phyloP scores from a whole-genome alignment of 306 rosid species.

The Pueraria montana region DNA sequence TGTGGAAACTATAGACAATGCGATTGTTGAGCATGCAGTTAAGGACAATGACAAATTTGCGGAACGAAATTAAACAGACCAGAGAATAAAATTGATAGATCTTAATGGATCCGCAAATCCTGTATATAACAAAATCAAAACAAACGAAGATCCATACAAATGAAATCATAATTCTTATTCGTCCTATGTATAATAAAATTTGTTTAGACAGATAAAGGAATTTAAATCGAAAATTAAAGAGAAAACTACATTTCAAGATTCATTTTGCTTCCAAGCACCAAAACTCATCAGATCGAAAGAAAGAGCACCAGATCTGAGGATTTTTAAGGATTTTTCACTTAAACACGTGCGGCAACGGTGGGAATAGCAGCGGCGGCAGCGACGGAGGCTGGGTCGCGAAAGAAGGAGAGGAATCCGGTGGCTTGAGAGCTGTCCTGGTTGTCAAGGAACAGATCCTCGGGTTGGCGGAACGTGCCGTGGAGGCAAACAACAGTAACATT shows the following conservation, averaged over 20 bases:
- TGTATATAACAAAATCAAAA: slow-evolving; percentile 41
- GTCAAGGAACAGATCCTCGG: slow-evolving; percentile 92
- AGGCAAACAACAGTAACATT: slow-evolving; percentile 70
- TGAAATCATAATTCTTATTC: slow-evolving; percentile 42
- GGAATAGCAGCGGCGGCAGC: slow-evolving; percentile 58
- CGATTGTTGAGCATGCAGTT: too few species aligned
- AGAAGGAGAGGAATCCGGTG: slow-evolving; percentile 73
- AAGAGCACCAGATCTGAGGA: slow-evolving; percentile 41
- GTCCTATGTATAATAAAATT: slow-evolving; percentile 44
- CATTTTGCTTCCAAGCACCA: slow-evolving; percentile 23
- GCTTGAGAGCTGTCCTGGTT: slow-evolving; percentile 64
- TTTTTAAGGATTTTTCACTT: slow-evolving; percentile 21
- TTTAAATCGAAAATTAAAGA: background rate
- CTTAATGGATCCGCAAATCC: slow-evolving; percentile 36
- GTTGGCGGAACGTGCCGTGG: slow-evolving; percentile 88
- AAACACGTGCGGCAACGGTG: slow-evolving; percentile 64
- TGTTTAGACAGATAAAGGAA: slow-evolving; percentile 18
- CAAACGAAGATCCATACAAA: slow-evolving; percentile 53
- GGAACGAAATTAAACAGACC: too few species aligned
- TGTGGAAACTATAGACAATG: too few species aligned
- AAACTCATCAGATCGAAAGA: slow-evolving; percentile 43
- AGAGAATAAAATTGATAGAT: slow-evolving; percentile 39
- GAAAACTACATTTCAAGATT: slow-evolving; percentile 23
- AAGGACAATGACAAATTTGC: too few species aligned
- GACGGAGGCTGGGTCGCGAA: slow-evolving; percentile 63